Evolutionary conservation across 805 yeast species (phyloP).

Genomic region (Pichia nakasei): DNA sequence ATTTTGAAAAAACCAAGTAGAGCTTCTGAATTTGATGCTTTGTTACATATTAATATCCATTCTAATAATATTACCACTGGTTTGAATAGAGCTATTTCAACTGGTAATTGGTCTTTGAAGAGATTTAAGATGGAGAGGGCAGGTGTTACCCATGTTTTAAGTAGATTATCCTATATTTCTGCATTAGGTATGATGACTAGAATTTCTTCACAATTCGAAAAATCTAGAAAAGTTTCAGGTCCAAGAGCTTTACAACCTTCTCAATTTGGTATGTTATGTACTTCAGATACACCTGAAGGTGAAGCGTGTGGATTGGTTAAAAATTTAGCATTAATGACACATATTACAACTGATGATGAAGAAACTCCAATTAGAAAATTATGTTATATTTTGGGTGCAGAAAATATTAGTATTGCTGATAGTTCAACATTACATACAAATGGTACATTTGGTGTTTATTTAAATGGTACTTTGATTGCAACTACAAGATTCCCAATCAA

Average conservation of each 20-base stretch:
- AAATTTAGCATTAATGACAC: constrained; percentile 95
- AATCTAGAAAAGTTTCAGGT: constrained; percentile 95
- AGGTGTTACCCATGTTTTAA: constrained; percentile 94
- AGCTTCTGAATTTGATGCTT: constrained; percentile 91
- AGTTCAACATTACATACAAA: constrained; percentile 70
- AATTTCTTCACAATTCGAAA: constrained; percentile 97
- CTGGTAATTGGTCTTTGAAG: constrained; percentile 98
- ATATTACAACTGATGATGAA: constrained; percentile 96
- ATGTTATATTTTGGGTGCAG: constrained; percentile 82
- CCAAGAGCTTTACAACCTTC: constrained; percentile 99
- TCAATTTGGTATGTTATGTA: constrained; percentile 97
- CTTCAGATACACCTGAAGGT: constrained; percentile 99
- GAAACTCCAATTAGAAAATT: constrained; percentile 76
- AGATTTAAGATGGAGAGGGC: constrained; percentile 99
- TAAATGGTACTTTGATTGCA: constrained; percentile 93
- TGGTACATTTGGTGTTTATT: constrained; percentile 76
- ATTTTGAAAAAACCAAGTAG: constrained; percentile 89
- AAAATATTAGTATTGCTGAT: constrained; percentile 71
- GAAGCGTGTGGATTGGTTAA: constrained; percentile 99
- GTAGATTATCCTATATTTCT: constrained; percentile 83
- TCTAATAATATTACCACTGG: constrained; percentile 92
- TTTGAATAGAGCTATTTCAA: constrained; percentile 89
- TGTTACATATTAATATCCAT: constrained; percentile 80
- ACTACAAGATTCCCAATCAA: constrained; percentile 79
- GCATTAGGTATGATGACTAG: constrained; percentile 99